Evolutionary conservation across 208 protist species (phyloP).

Genomic region (Herpetomonas samuelpessoai): DNA sequence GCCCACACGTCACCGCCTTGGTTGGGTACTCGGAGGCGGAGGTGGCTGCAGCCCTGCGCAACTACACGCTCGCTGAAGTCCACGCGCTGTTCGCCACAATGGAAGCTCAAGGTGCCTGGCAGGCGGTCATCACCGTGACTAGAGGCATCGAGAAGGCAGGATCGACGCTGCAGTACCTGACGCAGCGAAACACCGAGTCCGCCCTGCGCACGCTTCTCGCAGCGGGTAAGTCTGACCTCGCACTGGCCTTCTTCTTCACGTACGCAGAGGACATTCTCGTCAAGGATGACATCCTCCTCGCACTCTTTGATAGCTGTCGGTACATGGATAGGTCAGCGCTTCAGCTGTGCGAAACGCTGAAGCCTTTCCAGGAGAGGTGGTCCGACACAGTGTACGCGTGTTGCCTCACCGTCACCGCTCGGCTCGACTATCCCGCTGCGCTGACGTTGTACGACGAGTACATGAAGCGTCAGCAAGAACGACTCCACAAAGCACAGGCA

Average conservation of each 20-base stretch:
- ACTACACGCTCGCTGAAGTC: constrained; percentile 48
- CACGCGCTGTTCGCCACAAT: constrained; percentile 50
- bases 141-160: constrained; percentile 36
- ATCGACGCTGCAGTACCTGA: constrained; percentile 41
- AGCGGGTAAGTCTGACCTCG: constrained; percentile 26
- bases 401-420: constrained; percentile 60
- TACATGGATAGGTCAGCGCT: constrained; percentile 35
- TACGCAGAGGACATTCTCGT: constrained; percentile 62
- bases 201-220: constrained; percentile 50
- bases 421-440: constrained; percentile 46
- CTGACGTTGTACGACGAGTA: constrained; percentile 53
- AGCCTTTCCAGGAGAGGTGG: constrained; percentile 55
- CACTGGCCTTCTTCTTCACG: constrained; percentile 54
- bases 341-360: constrained; percentile 43
- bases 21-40: constrained; percentile 31
- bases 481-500: background rate
- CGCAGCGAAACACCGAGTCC: constrained; percentile 47
- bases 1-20: constrained; percentile 31
- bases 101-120: constrained; percentile 52
- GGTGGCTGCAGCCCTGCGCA: constrained; percentile 19
- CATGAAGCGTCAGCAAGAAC: constrained; percentile 12
- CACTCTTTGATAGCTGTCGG: constrained; percentile 61
- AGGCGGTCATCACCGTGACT: constrained; percentile 54
- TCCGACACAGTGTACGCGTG: constrained; percentile 63
- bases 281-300: constrained; percentile 56